phyloP scores from a whole-genome alignment of 352 stramenopile genomes.

The Poterioochromonas sp. region DNA sequence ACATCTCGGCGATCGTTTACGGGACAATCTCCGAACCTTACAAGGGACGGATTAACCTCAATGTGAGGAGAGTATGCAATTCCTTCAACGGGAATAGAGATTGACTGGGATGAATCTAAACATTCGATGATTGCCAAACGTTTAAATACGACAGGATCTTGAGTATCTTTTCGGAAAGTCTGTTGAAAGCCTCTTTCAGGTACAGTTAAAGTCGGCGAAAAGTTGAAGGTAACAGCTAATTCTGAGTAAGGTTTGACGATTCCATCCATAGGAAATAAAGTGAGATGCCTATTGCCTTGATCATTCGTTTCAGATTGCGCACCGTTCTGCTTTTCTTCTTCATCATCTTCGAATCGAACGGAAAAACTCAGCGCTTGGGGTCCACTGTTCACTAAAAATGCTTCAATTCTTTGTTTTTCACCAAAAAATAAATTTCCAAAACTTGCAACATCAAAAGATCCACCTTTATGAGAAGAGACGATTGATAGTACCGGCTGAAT shows the following conservation, averaged over 20 bases:
- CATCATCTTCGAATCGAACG: slow-evolving; percentile 31
- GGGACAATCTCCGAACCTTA: slow-evolving; percentile 72
- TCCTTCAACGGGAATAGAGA: slow-evolving; percentile 36
- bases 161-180: neutral
- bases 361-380: slow-evolving; percentile 40
- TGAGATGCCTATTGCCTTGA: neutral
- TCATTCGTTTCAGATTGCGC: neutral
- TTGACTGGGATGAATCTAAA: slow-evolving; percentile 36
- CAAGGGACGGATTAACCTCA: slow-evolving; percentile 6
- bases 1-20: slow-evolving; percentile 66
- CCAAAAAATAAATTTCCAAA: slow-evolving; percentile 50
- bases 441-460: slow-evolving; percentile 32
- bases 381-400: slow-evolving; percentile 49
- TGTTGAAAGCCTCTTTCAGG: slow-evolving; percentile 3
- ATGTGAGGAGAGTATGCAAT: slow-evolving; percentile 34
- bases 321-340: slow-evolving; percentile 15
- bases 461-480: slow-evolving; percentile 48
- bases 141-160: slow-evolving; percentile 23
- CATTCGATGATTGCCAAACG: slow-evolving; percentile 35
- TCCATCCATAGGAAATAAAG: slow-evolving; percentile 14
- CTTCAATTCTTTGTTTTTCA: slow-evolving; percentile 30
- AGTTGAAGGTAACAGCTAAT: slow-evolving; percentile 29
- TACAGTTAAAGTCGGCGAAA: neutral
- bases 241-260: slow-evolving; percentile 22
- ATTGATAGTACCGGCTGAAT: slow-evolving; percentile 74